A percentile compares a stretch with the other conserved stretches of the same genome.
Evolutionary conservation across 768 basidiomycete genomes (phyloP).

Genomic region (Serendipita indica): DNA sequence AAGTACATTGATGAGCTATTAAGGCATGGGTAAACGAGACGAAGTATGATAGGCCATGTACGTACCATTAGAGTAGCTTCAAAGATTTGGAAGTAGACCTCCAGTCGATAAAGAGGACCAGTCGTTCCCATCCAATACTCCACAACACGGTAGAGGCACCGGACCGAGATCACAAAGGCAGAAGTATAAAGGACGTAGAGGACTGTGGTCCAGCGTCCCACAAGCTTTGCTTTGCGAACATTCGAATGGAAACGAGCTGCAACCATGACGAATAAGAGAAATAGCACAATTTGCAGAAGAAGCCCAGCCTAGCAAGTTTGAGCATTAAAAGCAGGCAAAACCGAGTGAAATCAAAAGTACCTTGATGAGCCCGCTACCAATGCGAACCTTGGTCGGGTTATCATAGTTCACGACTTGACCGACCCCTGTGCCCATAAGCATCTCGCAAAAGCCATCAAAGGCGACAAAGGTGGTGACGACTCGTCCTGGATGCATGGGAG

Average conservation of each 20-base stretch:
- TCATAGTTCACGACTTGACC: slow-evolving; percentile 7
- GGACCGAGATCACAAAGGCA: neutral
- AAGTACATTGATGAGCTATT: slow-evolving; percentile 5
- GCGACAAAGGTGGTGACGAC: slow-evolving; percentile 7
- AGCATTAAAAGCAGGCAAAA: neutral
- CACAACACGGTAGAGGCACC: slow-evolving; percentile 8
- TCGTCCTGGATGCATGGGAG: slow-evolving; percentile 6
- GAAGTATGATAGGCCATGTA: neutral
- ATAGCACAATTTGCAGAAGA: slow-evolving; percentile 1
- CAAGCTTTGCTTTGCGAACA: neutral
- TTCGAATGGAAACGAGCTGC: neutral
- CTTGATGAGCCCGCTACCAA: slow-evolving; percentile 5
- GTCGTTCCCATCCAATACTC: slow-evolving; percentile 3
- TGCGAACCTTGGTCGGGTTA: slow-evolving; percentile 1
- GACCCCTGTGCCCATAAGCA: slow-evolving; percentile 4
- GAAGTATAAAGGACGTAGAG: slow-evolving; percentile 5
- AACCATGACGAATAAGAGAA: neutral
- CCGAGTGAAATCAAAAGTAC: neutral
- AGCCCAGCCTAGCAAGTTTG: neutral
- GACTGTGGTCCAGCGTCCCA: slow-evolving; percentile 2
- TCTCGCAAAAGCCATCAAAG: neutral
- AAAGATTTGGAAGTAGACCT: slow-evolving; percentile 6
- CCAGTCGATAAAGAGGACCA: neutral
- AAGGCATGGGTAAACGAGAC: neutral
- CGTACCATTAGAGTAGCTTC: slow-evolving; percentile 3